Evolutionary conservation across 352 stramenopile genomes (phyloP).

Genomic region (Blastocystis sp.): DNA sequence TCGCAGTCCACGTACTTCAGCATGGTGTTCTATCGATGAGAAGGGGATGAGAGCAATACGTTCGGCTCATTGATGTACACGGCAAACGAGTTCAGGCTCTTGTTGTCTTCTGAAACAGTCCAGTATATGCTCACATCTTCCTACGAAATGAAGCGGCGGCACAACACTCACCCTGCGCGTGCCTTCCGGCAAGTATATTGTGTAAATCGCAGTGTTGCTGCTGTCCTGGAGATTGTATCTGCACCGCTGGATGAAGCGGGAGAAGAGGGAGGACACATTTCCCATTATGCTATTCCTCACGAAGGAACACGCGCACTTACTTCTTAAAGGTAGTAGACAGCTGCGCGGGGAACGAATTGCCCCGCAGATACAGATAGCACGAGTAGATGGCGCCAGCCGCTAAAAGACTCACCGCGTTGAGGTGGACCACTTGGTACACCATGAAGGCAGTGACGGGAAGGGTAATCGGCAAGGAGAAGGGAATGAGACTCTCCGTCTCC

Average conservation of each 20-base stretch:
- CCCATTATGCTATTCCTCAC: constrained; percentile 35
- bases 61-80: constrained; percentile 8
- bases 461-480: constrained; percentile 17
- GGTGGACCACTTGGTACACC: constrained; percentile 9
- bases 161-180: not conserved
- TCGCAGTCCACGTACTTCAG: constrained; percentile 16
- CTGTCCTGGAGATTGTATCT: constrained; percentile 30
- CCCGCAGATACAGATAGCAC: not conserved
- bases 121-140: constrained; percentile 37
- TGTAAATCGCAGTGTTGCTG: constrained; percentile 16
- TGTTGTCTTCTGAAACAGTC: not conserved
- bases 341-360: not conserved
- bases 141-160: not conserved
- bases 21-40: constrained; percentile 17
- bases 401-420: not conserved
- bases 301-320: not conserved
- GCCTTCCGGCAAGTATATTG: constrained; percentile 12
- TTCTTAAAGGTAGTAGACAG: constrained; percentile 10
- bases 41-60: not conserved
- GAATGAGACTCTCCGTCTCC: constrained; percentile 12
- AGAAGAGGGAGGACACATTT: constrained; percentile 10
- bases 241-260: not conserved
- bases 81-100: not conserved
- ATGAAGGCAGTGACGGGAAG: constrained; percentile 43
- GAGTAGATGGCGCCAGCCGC: constrained; percentile 1